Base-by-base conservation (phyloP, 2,329 filamentous ascomycete genomes). In the Exophiala mesophila region DNA sequence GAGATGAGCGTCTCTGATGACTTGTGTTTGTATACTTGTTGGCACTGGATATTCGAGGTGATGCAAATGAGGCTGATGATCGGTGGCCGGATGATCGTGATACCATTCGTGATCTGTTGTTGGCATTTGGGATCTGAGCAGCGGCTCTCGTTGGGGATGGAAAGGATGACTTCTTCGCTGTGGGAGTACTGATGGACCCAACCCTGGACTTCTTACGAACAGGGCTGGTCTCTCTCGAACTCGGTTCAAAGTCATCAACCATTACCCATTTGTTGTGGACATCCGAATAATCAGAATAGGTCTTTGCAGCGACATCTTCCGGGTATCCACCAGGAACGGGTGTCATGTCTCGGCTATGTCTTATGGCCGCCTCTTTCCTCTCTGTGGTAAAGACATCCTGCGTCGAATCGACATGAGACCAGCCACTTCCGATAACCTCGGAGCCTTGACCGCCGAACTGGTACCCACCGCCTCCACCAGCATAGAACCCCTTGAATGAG, bases 401-500 rank as follows among this genome's bases (percentile, higher is more conserved):
- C 26, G 59, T 56, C 3, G 57, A 47, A 36, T 57, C 51, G 3
- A 55, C 37, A 16, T 61, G 51, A 23, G 61, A 56, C 59, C 62
- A 60, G 15, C 44, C 39, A 38, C 46, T 61, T 36, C 58, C 39
- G 30, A 58, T 53, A 4, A 56, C 41, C 5, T 36, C 24, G 16
- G 50, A 41, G 33, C 35, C 56, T 31, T 50, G 58, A 37, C 60
- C 45, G 18, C 70, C 60, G 53, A 86, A 67, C 5, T 75, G 68
- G 57, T 89, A 94, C 18, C 79, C 80, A 46, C 71, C 72, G 6
- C 89, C 90, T 3, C 84, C 87, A 5, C 89, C 90, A 9, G 89
- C 88, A 49, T 89, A 82, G 62, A 96, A 96, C 0, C 89, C 89
- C 41, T 77, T 76, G 58, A 96, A 94, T 0, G 84, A 78, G 17